These are phyloP conservation scores for Dryas alaskensis DNA, from an alignment of 306 rosid genomes.

Conservation along the genomic window DNA sequence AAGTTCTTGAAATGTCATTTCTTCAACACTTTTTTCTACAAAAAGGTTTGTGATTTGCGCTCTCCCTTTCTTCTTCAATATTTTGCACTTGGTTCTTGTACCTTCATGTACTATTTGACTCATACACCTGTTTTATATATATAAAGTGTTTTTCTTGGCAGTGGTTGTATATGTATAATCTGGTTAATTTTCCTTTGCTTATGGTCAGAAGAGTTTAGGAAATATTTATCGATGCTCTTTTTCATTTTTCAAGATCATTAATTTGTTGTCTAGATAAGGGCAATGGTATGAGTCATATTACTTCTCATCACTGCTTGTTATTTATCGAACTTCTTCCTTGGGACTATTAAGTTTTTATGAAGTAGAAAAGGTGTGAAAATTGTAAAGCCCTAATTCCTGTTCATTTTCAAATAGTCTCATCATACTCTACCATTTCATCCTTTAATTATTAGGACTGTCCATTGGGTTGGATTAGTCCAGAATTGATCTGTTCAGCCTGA, in stretches of 20 bases:
- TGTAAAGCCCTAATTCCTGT: not conserved
- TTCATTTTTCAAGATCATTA: not conserved
- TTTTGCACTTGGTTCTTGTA: not conserved
- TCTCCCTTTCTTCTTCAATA: not conserved
- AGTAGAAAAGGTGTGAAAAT: not conserved
- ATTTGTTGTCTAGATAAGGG: not conserved
- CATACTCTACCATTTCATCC: not conserved
- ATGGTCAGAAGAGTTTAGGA: not conserved
- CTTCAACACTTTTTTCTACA: constrained; percentile 92
- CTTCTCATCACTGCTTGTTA: not conserved
- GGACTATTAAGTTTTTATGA: not conserved
- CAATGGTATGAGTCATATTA: not conserved
- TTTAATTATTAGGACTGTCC: not conserved
- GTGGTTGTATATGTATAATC: not conserved
- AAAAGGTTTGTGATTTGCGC: constrained; percentile 55
- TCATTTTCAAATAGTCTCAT: not conserved
- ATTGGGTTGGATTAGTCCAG: not conserved
- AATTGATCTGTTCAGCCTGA: not conserved
- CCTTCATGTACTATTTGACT: not conserved
- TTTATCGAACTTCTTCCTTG: not conserved
- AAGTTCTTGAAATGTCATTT: constrained; percentile 89
- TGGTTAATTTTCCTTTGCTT: not conserved
- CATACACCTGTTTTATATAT: not conserved
- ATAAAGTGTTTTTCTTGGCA: not conserved
- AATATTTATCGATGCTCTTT: not conserved